Conservation (phyloP, 2,329 filamentous ascomycete genomes). For the Orbilia quercus region DNA sequence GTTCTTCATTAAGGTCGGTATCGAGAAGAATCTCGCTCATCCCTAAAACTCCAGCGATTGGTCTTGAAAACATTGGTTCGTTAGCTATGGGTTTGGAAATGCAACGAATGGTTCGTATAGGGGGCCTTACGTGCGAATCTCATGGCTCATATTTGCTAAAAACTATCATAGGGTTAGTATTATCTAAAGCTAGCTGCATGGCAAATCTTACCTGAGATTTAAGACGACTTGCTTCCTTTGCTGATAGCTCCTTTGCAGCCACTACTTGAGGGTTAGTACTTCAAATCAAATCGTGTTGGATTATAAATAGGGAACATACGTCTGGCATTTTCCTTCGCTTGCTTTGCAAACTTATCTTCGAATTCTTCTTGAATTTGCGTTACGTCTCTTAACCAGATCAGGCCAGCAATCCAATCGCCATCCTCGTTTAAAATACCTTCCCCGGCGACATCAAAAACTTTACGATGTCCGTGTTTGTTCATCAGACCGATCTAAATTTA, state of each 20-base stretch:
- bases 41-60: conserved; percentile 82
- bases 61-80: conserved; percentile 63
- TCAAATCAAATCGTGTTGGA: conserved; percentile 2
- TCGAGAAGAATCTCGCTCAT: conserved; percentile 81
- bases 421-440: conserved; percentile 75
- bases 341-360: conserved; percentile 65
- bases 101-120: neutral
- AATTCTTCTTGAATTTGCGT: conserved; percentile 77
- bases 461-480: conserved; percentile 67
- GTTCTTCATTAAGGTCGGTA: conserved; percentile 75
- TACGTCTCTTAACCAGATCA: conserved; percentile 78
- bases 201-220: conserved; percentile 70
- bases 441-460: conserved; percentile 74
- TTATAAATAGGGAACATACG: conserved; percentile 67
- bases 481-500: conserved; percentile 72
- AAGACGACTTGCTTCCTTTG: conserved; percentile 81
- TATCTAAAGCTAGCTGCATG: neutral
- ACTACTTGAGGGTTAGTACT: conserved; percentile 1
- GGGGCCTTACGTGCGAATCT: conserved; percentile 67
- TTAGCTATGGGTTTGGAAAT: neutral
- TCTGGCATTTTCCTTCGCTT: conserved; percentile 77
- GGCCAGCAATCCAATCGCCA: conserved; percentile 77
- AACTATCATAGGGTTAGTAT: conserved; percentile 43
- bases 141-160: conserved; percentile 82
- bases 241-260: conserved; percentile 79